Percentiles rank a stretch among this genome's conserved stretches.
These are phyloP conservation scores for Pontederia paniculata DNA, from an alignment of 176 grass and related monocot genomes.

Conservation along the genomic window DNA sequence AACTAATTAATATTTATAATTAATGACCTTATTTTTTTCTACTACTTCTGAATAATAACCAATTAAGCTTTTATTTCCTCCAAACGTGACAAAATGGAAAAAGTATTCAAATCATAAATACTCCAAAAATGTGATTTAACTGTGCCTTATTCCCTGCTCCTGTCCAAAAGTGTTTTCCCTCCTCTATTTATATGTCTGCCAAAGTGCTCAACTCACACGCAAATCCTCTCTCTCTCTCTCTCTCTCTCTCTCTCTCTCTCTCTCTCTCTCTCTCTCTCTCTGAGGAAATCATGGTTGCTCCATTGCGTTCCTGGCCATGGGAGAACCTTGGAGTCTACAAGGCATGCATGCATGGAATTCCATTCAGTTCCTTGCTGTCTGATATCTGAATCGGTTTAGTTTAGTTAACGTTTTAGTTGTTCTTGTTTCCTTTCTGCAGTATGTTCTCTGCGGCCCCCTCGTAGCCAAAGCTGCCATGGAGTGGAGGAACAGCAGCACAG, in stretches of 20 bases:
- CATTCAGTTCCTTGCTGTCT: background rate
- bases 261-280: background rate
- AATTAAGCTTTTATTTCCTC: too few species aligned
- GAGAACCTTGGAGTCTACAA: constrained; percentile 1
- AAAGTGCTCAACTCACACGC: too few species aligned
- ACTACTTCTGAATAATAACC: too few species aligned
- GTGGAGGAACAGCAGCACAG: background rate
- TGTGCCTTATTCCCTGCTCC: too few species aligned
- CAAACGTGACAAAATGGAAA: too few species aligned
- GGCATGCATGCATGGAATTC: background rate
- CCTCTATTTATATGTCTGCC: too few species aligned
- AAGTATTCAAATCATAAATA: too few species aligned
- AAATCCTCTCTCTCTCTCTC: too few species aligned
- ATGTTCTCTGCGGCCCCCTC: background rate
- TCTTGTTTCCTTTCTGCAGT: background rate
- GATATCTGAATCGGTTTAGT: background rate
- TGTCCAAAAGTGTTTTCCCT: too few species aligned
- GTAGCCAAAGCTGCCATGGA: background rate
- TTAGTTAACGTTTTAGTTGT: background rate
- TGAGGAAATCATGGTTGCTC: background rate
- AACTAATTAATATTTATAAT: too few species aligned
- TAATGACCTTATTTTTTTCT: too few species aligned
- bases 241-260: background rate
- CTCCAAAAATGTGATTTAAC: too few species aligned
- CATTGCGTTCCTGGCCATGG: constrained; percentile 5